Evolutionary conservation across 2,329 filamentous ascomycete species (phyloP).

Genomic region (Ophiostoma sp.): DNA sequence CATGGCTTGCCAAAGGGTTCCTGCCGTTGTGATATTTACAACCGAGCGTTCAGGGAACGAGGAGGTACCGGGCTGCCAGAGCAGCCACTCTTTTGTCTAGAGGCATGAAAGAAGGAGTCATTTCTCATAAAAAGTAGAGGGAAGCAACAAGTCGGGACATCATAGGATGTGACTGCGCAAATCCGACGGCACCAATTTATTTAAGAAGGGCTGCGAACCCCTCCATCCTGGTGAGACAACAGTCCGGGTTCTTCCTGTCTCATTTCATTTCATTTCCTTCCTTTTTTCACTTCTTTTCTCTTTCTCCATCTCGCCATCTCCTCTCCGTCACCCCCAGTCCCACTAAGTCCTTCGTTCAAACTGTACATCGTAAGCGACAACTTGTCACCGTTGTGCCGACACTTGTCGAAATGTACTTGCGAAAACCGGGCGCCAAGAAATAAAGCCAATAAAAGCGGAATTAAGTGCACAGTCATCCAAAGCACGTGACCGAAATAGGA

Average conservation of each 20-base stretch:
- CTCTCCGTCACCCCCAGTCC: neutral
- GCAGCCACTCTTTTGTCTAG: neutral
- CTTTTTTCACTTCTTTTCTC: neutral
- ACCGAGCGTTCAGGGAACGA: neutral
- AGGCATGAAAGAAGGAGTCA: neutral
- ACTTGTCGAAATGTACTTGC: neutral
- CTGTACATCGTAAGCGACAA: neutral
- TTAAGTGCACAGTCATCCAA: neutral
- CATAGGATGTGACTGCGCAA: neutral
- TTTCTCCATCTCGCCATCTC: neutral
- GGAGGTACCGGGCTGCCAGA: neutral
- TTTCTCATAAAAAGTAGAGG: neutral
- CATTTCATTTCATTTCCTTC: neutral
- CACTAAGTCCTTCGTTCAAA: neutral
- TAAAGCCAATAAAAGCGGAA: neutral
- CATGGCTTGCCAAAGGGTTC: neutral
- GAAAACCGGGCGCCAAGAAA: conserved; percentile 1
- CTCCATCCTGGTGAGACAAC: neutral
- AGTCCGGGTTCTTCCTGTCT: neutral
- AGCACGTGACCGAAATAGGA: neutral
- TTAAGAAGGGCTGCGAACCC: neutral
- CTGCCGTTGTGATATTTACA: neutral
- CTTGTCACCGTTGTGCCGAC: neutral
- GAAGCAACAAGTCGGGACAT: neutral
- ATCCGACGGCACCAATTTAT: neutral